A percentile compares a stretch with the other conserved stretches of the same genome.
Evolutionary conservation across 2,329 filamentous ascomycete species (phyloP).

Genomic region (Penicillium sp.): DNA sequence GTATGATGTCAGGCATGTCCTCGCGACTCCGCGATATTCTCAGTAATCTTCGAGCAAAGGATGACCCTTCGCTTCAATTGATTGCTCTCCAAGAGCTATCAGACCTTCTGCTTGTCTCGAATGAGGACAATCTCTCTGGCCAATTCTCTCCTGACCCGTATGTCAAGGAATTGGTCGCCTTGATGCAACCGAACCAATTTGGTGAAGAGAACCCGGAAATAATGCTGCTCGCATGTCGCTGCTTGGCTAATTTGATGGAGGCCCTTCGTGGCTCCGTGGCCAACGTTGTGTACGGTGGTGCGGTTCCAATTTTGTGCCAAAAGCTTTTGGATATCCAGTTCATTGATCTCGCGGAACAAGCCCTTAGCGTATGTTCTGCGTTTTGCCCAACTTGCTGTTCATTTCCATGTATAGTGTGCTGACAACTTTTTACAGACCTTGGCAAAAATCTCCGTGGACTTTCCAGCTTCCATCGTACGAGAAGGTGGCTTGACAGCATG

Average conservation of each 20-base stretch:
- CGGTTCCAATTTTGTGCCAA: slow-evolving; percentile 89
- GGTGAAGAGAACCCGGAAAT: slow-evolving; percentile 92
- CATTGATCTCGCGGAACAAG: slow-evolving; percentile 96
- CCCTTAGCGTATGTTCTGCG: slow-evolving; percentile 64
- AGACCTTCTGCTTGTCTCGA: slow-evolving; percentile 88
- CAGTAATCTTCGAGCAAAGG: slow-evolving; percentile 73
- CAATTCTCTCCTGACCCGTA: slow-evolving; percentile 93
- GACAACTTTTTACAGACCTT: slow-evolving; percentile 59
- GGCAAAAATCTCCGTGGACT: slow-evolving; percentile 96
- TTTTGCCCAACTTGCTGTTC: background rate
- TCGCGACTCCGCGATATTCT: slow-evolving; percentile 75
- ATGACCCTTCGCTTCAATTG: slow-evolving; percentile 81
- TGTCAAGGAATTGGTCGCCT: slow-evolving; percentile 84
- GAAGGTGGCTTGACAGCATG: slow-evolving; percentile 96
- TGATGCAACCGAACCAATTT: slow-evolving; percentile 90
- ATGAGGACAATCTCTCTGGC: slow-evolving; percentile 92
- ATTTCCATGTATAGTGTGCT: slow-evolving; percentile 2
- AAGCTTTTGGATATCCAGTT: slow-evolving; percentile 95
- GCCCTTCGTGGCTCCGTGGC: slow-evolving; percentile 87
- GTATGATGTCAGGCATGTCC: slow-evolving; percentile 86
- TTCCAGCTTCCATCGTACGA: slow-evolving; percentile 89
- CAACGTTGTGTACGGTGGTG: slow-evolving; percentile 95
- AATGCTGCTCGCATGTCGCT: slow-evolving; percentile 94
- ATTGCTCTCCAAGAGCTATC: slow-evolving; percentile 92
- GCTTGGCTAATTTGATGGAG: slow-evolving; percentile 96